phyloP scores from a whole-genome alignment of 2,329 filamentous ascomycete species.

The Fusarium goolgardi region DNA sequence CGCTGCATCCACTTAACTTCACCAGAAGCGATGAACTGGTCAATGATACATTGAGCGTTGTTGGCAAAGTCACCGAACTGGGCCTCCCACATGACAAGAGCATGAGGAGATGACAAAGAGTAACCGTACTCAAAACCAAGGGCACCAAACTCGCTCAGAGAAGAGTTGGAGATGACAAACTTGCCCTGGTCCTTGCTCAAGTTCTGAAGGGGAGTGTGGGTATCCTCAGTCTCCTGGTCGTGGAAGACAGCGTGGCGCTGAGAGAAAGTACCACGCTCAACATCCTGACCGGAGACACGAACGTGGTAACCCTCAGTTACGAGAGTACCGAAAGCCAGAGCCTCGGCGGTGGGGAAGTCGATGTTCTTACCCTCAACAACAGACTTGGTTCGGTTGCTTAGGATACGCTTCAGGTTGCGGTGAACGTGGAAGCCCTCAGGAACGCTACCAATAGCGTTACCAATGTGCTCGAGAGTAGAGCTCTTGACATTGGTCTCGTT shows the following conservation, averaged over 20 bases:
- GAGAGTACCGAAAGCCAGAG: slow-evolving; percentile 91
- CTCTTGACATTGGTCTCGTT: slow-evolving; percentile 83
- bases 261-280: slow-evolving; percentile 99
- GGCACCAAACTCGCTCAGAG: slow-evolving; percentile 74
- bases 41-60: slow-evolving; percentile 98
- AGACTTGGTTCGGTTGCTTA: slow-evolving; percentile 88
- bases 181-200: slow-evolving; percentile 91
- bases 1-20: slow-evolving; percentile 99
- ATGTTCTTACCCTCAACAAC: slow-evolving; percentile 93
- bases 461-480: slow-evolving; percentile 83
- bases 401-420: slow-evolving; percentile 96
- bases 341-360: slow-evolving; percentile 97
- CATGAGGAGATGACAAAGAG: slow-evolving; percentile 95
- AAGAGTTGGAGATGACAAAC: slow-evolving; percentile 98
- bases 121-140: slow-evolving; percentile 99
- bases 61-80: slow-evolving; percentile 99
- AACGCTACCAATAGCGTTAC: slow-evolving; percentile 78
- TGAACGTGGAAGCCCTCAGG: slow-evolving; percentile 91
- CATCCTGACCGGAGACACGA: slow-evolving; percentile 97
- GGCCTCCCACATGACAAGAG: slow-evolving; percentile 98
- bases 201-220: slow-evolving; percentile 92
- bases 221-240: slow-evolving; percentile 93
- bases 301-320: slow-evolving; percentile 96
- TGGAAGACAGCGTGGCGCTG: slow-evolving; percentile 97
- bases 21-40: slow-evolving; percentile 97